Conservation (phyloP, 495 filamentous ascomycete species). For the Aspergillus egyptiacus region DNA sequence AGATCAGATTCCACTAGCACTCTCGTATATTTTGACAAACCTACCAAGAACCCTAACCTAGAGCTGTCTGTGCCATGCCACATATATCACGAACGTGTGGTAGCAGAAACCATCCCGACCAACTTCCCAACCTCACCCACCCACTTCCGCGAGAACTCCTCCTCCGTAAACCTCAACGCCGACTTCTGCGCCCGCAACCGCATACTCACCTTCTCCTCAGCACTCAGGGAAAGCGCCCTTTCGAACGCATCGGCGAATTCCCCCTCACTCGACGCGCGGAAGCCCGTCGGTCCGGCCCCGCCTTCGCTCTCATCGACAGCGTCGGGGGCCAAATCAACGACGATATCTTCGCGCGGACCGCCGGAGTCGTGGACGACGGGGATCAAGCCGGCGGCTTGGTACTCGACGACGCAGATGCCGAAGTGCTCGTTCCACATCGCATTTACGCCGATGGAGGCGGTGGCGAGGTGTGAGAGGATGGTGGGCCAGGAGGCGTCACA, state of each 20-base stretch:
- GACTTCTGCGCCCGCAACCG: conserved; percentile 66
- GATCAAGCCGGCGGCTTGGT: conserved; percentile 90
- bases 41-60: background rate
- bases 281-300: conserved; percentile 74
- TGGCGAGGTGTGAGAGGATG: conserved; percentile 69
- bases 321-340: conserved; percentile 52
- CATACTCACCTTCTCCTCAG: conserved; percentile 64
- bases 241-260: conserved; percentile 77
- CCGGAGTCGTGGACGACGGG: conserved; percentile 87
- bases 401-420: conserved; percentile 96
- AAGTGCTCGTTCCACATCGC: conserved; percentile 99
- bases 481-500: conserved; percentile 83
- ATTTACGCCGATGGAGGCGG: conserved; percentile 78
- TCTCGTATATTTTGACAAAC: too few relatives aligned
- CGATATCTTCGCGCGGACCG: conserved; percentile 89
- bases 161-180: conserved; percentile 79
- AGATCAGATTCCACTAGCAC: background rate
- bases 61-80: too few relatives aligned
- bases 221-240: conserved; percentile 61
- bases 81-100: too few relatives aligned
- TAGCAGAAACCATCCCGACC: conserved; percentile 48
- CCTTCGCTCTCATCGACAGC: background rate
- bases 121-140: conserved; percentile 62
- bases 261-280: conserved; percentile 67
- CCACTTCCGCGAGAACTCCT: conserved; percentile 76